Evolutionary conservation across 2,329 filamentous ascomycete species (phyloP).

Genomic region (Xylaria multiplex): DNA sequence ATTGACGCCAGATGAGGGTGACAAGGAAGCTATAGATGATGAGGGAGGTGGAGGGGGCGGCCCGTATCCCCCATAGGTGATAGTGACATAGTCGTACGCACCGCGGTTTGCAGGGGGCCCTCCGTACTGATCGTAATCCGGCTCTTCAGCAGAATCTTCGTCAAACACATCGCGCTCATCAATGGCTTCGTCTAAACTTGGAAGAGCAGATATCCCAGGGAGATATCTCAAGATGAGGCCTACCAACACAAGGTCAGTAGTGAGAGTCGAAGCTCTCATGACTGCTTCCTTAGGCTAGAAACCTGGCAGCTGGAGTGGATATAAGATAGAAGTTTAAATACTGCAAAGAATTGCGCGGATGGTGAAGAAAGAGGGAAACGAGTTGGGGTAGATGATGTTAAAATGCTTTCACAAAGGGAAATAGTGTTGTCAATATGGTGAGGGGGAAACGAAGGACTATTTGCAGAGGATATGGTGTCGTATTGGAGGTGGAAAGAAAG

Average conservation of each 20-base stretch:
- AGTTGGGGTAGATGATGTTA: neutral
- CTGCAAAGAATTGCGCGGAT: neutral
- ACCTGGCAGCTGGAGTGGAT: neutral
- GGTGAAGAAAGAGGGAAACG: neutral
- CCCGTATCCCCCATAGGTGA: conserved; percentile 46
- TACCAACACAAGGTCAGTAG: conserved; percentile 50
- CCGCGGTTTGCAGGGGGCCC: conserved; percentile 39
- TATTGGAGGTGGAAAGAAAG: neutral
- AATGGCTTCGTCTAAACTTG: conserved; percentile 17
- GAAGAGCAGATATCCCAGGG: conserved; percentile 35
- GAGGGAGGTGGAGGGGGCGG: conserved; percentile 41
- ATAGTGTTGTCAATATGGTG: conserved; percentile 1
- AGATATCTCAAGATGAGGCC: conserved; percentile 45
- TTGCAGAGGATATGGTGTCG: neutral
- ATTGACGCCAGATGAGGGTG: conserved; percentile 27
- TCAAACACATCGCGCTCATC: conserved; percentile 20
- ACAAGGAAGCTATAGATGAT: conserved; percentile 30
- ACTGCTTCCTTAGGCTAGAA: conserved; percentile 24
- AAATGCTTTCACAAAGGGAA: conserved; percentile 6
- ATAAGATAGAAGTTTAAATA: conserved; percentile 2
- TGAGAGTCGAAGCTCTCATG: conserved; percentile 53
- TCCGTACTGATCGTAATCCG: conserved; percentile 41
- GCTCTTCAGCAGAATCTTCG: conserved; percentile 23
- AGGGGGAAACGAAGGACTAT: neutral
- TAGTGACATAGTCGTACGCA: conserved; percentile 43